phyloP scores from a whole-genome alignment of 2,329 filamentous ascomycete species.

The Penicillium sp. region DNA sequence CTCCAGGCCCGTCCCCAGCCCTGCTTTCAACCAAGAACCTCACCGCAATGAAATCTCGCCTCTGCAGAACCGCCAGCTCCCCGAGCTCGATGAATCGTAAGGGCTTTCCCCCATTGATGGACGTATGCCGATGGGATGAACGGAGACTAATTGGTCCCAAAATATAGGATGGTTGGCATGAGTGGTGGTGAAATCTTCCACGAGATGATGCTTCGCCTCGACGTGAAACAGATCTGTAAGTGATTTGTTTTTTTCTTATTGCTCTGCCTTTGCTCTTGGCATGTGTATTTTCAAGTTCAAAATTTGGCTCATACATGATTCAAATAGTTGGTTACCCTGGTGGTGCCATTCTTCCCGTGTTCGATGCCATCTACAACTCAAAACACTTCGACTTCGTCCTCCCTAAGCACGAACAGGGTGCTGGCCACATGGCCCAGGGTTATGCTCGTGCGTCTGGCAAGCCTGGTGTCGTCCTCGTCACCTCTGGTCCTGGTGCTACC shows the following conservation, averaged over 20 bases:
- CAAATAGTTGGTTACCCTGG: conserved; percentile 81
- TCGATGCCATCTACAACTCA: conserved; percentile 98
- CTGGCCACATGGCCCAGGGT: conserved; percentile 97
- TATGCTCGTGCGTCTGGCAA: conserved; percentile 93
- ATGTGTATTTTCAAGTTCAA: not conserved
- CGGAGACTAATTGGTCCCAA: conserved; percentile 13
- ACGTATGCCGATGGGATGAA: not conserved
- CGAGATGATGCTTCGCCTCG: conserved; percentile 96
- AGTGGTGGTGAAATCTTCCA: conserved; percentile 97
- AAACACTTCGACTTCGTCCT: conserved; percentile 96
- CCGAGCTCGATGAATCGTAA: conserved; percentile 81
- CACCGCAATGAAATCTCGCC: conserved; percentile 70
- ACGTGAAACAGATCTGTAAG: conserved; percentile 93
- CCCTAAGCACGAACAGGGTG: conserved; percentile 94
- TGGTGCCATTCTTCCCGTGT: conserved; percentile 94
- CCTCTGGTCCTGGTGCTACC: conserved; percentile 93
- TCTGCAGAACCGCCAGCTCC: conserved; percentile 64
- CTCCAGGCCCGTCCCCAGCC: conserved; percentile 66
- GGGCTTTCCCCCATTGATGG: conserved; percentile 41
- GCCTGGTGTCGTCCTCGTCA: conserved; percentile 94
- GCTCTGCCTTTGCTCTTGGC: not conserved
- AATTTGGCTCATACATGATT: conserved; percentile 15
- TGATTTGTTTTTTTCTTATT: conserved; percentile 37
- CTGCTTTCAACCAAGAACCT: conserved; percentile 62
- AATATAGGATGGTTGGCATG: conserved; percentile 81